Evolutionary conservation across 345 rosid genomes (phyloP).

Genomic region (Tarenaya hassleriana): DNA sequence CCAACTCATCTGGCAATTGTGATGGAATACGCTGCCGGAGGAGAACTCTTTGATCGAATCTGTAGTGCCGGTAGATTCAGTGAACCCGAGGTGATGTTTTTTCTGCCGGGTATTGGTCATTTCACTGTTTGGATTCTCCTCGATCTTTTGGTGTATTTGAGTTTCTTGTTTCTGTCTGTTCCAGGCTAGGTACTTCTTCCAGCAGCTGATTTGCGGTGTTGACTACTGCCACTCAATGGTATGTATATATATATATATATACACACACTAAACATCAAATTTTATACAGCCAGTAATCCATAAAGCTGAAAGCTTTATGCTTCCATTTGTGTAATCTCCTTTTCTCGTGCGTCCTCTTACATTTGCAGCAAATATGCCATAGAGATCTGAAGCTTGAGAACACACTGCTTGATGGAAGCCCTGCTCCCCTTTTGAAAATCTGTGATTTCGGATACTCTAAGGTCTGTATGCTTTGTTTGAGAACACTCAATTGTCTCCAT

Average conservation of each 20-base stretch:
- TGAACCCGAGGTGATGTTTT: conserved; percentile 60
- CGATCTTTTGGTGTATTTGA: not conserved
- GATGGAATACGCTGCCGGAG: conserved; percentile 92
- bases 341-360: conserved; percentile 23
- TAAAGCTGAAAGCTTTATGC: too few relatives aligned
- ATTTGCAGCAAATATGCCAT: conserved; percentile 80
- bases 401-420: conserved; percentile 80
- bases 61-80: conserved; percentile 85
- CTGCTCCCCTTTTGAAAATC: conserved; percentile 76
- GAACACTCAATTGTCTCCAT: not conserved
- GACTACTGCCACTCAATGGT: conserved; percentile 81
- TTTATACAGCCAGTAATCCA: conserved; percentile 4
- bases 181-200: conserved; percentile 88
- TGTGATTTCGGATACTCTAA: conserved; percentile 87
- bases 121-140: not conserved
- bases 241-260: conserved; percentile 17
- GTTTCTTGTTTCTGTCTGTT: conserved; percentile 16
- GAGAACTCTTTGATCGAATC: conserved; percentile 79
- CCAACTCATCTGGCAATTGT: conserved; percentile 60
- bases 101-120: conserved; percentile 12
- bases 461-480: conserved; percentile 29
- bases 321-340: conserved; percentile 23
- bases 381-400: conserved; percentile 84
- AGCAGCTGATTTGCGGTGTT: conserved; percentile 85
- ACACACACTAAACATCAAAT: too few relatives aligned